phyloP scores from a whole-genome alignment of 352 stramenopile species.

The Globisporangium mamillatum region DNA sequence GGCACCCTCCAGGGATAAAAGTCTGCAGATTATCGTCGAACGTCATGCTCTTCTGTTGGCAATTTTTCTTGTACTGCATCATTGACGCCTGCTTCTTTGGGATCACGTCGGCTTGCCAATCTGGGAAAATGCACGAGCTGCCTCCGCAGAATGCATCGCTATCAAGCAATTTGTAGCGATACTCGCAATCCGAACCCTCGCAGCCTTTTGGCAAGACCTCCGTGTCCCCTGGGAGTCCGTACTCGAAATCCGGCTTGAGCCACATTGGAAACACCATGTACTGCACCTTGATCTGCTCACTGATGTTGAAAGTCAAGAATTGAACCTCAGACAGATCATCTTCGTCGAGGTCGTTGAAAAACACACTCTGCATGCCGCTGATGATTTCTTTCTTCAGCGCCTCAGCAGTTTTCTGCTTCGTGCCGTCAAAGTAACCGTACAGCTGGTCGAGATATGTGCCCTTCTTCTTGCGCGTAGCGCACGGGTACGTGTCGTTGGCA shows the following conservation, averaged over 20 bases:
- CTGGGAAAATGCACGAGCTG: slow-evolving; percentile 15
- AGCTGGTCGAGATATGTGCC: slow-evolving; percentile 13
- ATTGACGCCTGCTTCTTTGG: slow-evolving; percentile 18
- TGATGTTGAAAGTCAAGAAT: slow-evolving; percentile 14
- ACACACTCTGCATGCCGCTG: slow-evolving; percentile 10
- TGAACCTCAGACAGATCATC: background rate
- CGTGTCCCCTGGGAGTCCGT: slow-evolving; percentile 9
- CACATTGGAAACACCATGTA: slow-evolving; percentile 14
- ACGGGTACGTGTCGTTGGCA: background rate
- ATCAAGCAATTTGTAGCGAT: slow-evolving; percentile 14
- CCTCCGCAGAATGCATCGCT: slow-evolving; percentile 16
- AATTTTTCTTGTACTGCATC: slow-evolving; percentile 24
- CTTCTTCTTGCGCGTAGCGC: background rate
- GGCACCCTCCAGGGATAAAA: slow-evolving; percentile 16
- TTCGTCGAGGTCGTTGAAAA: slow-evolving; percentile 15
- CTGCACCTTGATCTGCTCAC: slow-evolving; percentile 16
- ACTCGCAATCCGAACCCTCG: slow-evolving; percentile 13
- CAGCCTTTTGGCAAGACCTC: slow-evolving; percentile 8
- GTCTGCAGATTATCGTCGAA: slow-evolving; percentile 14
- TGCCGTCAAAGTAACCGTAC: slow-evolving; percentile 26
- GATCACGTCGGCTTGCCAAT: slow-evolving; percentile 20
- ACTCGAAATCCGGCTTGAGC: slow-evolving; percentile 18
- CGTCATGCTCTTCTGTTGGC: background rate
- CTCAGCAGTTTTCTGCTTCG: slow-evolving; percentile 6
- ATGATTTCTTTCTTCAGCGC: slow-evolving; percentile 14